Percentiles rank a stretch among this genome's conserved stretches.
Evolutionary conservation across 768 basidiomycete species (phyloP).

Genomic region (Pholiota conissans): DNA sequence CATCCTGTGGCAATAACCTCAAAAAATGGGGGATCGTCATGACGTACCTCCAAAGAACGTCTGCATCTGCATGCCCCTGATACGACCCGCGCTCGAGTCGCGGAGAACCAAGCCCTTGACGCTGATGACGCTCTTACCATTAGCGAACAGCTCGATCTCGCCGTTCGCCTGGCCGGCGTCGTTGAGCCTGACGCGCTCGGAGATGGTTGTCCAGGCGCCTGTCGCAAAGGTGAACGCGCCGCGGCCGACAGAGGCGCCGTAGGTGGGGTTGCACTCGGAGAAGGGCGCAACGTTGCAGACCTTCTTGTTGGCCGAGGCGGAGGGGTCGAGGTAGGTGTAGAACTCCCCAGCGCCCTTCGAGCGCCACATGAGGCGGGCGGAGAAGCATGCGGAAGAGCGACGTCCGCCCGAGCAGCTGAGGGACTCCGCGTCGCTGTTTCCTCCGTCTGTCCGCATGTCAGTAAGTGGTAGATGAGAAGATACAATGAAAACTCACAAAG

Average conservation of each 20-base stretch:
- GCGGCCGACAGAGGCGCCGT: slow-evolving; percentile 68
- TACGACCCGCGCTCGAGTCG: slow-evolving; percentile 44
- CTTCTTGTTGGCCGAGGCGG: slow-evolving; percentile 46
- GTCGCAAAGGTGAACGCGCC: slow-evolving; percentile 64
- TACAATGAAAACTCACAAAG: slow-evolving; percentile 45
- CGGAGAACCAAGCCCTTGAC: slow-evolving; percentile 56
- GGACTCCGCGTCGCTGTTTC: slow-evolving; percentile 46
- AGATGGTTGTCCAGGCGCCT: slow-evolving; percentile 68
- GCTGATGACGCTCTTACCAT: slow-evolving; percentile 64
- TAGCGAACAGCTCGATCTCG: slow-evolving; percentile 65
- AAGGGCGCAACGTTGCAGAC: slow-evolving; percentile 48
- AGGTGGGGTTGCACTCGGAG: slow-evolving; percentile 60
- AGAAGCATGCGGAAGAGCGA: slow-evolving; percentile 57
- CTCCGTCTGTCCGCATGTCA: slow-evolving; percentile 44
- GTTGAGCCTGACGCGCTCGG: slow-evolving; percentile 74
- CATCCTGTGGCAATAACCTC: neutral
- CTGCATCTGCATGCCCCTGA: slow-evolving; percentile 72
- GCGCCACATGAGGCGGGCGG: slow-evolving; percentile 72
- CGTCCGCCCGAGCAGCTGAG: slow-evolving; percentile 66
- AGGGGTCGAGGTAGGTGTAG: slow-evolving; percentile 61
- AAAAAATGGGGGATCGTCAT: neutral
- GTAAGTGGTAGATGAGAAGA: slow-evolving; percentile 1
- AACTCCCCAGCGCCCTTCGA: slow-evolving; percentile 58
- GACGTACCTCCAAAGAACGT: slow-evolving; percentile 67
- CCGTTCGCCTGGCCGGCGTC: slow-evolving; percentile 70